Base-by-base conservation (phyloP, 306 rosid genomes). In the Cucumis hystrix region DNA sequence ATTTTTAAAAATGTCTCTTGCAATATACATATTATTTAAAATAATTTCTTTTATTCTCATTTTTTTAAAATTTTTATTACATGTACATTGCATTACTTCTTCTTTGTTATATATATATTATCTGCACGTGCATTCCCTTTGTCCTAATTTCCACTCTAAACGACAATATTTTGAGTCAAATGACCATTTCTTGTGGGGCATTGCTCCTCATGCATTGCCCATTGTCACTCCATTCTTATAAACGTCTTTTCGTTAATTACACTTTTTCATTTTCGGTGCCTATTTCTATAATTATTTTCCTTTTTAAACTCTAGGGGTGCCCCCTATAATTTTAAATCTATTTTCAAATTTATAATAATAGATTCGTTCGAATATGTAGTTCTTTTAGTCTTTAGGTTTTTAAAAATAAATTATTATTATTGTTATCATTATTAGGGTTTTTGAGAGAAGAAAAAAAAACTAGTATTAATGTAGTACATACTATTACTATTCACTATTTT, bases 111-210 rank as follows among this genome's bases (percentile, higher is more conserved):
- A 28, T 1, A 28, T n/a, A 67, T 39, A 25, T 54, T 1, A 8
- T 49, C 41, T 71, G 76, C 67, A 75, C 78, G 66, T 75, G 78
- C 78, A 75, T 37, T 57, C 52, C 78, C 66, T 33, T 75, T 75
- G 52, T 35, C 66, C 11, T 47, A 47, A 47, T 12, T 39, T 54
- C 49, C 41, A 56, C 78, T 39, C 20, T 33, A 54, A 16, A 74
- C 65, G 78, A 74, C 78, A 33, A 56, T 5, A 3, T 43, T 55
- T 11, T 5, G 25, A 28, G 76, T 71, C 76, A 71, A 71, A 49
- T 49, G 76, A 16, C 43, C 76, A 71, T 71, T 71, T 28, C 60
- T 20, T 47, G 76, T 71, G 76, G 76, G 76, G 76, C 25, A 71
- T 5, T 49, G 10, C 37, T 21, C 76, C 76, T 70, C 76, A 47